Evolutionary conservation across 2,329 filamentous ascomycete genomes (phyloP), one percentile per base, ranked within the genome.

Genomic region (Cladosporium sp.): DNA sequence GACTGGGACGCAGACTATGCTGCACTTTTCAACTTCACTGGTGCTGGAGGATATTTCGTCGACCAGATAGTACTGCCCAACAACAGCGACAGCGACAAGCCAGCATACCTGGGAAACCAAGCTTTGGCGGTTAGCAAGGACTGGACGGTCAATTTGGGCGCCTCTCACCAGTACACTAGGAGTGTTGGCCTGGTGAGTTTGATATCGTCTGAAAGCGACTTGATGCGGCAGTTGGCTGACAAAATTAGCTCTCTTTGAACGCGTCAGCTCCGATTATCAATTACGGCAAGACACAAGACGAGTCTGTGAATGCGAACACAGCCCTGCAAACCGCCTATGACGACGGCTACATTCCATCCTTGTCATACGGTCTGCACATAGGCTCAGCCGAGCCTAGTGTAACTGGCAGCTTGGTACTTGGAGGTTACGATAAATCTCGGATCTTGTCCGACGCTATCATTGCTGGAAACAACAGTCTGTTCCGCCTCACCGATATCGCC

Each of bases 401-500:
- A 2, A 40, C 63, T 2, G 59, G 59, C 12, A 59, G 54, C 34
- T 37, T 64, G 9, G 54, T 65, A 6, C 52, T 63, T 11, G 64
- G 64, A 25, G 64, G 62, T n/a, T 65, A 64, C 42, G 64, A 65
- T 39, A 59, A 52, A 37, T 63, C 62, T 1, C 57, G 64, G 22
- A 55, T 49, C 30, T 34, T 65, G 9, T 51, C 56, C 11, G 47
- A 50, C 34, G 39, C 50, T 7, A 60, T 60, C 9, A 19, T 65
- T 14, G 47, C 51, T 8, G 42, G 51, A 57, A 65, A 51, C 30
- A 20, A 60, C 8, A 62, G 60, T 2, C 43, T 45, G 1, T 57
- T 70, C 15, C 56, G 62, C 5, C 60, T 81, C 7, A 65, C 69
- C 11, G 76, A 79, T 51, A 75, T 81, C 38, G 64, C 66, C 14